These are phyloP conservation scores for Gremmenia infestans DNA, from an alignment of 2,329 filamentous ascomycete genomes.

Conservation along the genomic window DNA sequence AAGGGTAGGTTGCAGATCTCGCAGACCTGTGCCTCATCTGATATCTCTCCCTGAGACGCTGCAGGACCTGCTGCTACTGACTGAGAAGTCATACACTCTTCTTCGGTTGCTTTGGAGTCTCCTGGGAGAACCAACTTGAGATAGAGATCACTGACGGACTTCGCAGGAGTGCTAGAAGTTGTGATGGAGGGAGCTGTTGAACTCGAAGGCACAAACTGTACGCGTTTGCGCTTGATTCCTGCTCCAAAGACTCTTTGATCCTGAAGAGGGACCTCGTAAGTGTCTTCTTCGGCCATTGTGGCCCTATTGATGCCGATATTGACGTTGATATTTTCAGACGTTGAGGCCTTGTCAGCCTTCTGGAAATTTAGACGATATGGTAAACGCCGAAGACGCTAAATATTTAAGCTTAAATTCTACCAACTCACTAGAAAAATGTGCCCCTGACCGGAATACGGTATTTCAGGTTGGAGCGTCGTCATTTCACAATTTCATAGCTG, in stretches of 20 bases:
- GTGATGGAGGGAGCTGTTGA: constrained; percentile 20
- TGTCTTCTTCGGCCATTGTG: constrained; percentile 43
- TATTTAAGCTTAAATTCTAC: constrained; percentile 21
- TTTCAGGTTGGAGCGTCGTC: not conserved
- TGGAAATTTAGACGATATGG: not conserved
- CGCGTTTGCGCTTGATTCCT: constrained; percentile 56
- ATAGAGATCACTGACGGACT: constrained; percentile 49
- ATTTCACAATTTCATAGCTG: too few relatives aligned
- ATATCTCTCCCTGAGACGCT: not conserved
- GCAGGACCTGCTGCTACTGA: not conserved
- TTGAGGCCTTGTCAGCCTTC: not conserved
- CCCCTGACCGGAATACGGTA: not conserved
- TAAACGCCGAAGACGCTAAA: not conserved
- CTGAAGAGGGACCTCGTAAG: constrained; percentile 52
- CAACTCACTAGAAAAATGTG: not conserved
- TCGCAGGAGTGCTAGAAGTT: constrained; percentile 29
- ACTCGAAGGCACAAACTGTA: constrained; percentile 49
- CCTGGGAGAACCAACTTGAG: constrained; percentile 56
- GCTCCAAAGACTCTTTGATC: constrained; percentile 57
- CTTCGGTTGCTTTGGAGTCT: constrained; percentile 1
- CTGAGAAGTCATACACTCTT: not conserved
- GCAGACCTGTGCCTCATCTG: constrained; percentile 35
- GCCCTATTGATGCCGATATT: not conserved
- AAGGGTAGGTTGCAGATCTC: constrained; percentile 58
- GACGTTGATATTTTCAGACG: not conserved